These are phyloP conservation scores for Trichosporon sp. DNA, from an alignment of 1,284 basidiomycete genomes.

Conservation along the genomic window DNA sequence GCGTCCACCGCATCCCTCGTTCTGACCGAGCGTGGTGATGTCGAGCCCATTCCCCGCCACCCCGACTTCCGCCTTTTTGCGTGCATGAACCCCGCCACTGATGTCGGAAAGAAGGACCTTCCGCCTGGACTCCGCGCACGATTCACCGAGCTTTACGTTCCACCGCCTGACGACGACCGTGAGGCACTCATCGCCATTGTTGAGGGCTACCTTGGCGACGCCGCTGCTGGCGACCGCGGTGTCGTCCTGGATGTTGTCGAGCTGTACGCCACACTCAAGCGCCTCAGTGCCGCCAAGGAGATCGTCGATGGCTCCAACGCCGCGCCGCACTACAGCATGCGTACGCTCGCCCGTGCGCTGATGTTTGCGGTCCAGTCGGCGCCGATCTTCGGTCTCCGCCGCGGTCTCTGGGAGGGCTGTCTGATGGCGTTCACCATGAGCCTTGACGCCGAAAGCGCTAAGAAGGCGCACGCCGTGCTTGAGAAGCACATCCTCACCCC, in stretches of 20 bases:
- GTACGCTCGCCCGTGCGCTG: constrained; percentile 86
- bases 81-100: constrained; percentile 99
- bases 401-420: constrained; percentile 92
- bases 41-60: constrained; percentile 86
- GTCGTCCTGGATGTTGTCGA: constrained; percentile 88
- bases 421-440: constrained; percentile 98
- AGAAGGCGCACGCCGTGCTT: constrained; percentile 64
- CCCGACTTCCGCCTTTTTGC: constrained; percentile 94
- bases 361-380: constrained; percentile 85
- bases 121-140: constrained; percentile 82
- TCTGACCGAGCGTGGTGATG: constrained; percentile 86
- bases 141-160: constrained; percentile 94
- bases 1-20: constrained; percentile 84
- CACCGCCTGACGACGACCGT: constrained; percentile 84
- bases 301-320: constrained; percentile 93
- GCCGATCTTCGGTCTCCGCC: constrained; percentile 69
- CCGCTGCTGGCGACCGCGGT: constrained; percentile 78
- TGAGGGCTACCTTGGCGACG: constrained; percentile 81
- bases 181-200: constrained; percentile 88
- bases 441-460: constrained; percentile 70
- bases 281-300: constrained; percentile 69
- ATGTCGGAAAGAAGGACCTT: constrained; percentile 96
- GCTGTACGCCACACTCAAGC: constrained; percentile 79
- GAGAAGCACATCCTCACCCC: constrained; percentile 75
- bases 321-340: constrained; percentile 96